Percentiles rank a stretch among this genome's conserved stretches.
These are phyloP conservation scores for Raffaelea albimanens DNA, from an alignment of 2,329 filamentous ascomycete genomes.

Conservation along the genomic window DNA sequence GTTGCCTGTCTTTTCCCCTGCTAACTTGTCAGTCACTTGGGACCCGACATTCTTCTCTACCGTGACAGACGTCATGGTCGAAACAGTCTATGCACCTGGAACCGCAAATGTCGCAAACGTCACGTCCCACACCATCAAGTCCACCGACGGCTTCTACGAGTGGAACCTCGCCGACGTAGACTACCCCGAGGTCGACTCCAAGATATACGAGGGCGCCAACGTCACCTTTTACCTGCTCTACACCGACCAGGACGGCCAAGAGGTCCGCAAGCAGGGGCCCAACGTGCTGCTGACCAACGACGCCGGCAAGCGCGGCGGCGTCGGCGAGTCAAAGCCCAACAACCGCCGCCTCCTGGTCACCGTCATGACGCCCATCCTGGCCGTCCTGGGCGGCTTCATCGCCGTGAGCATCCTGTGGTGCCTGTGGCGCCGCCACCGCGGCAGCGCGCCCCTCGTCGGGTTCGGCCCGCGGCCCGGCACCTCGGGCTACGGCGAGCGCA, in stretches of 20 bases:
- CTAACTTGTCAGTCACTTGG: slow-evolving; percentile 22
- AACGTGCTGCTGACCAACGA: slow-evolving; percentile 15
- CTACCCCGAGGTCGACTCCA: slow-evolving; percentile 11
- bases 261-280: slow-evolving; percentile 14
- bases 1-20: too few relatives aligned
- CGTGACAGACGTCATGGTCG: slow-evolving; percentile 13
- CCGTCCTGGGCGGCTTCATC: slow-evolving; percentile 10
- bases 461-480: slow-evolving; percentile 5
- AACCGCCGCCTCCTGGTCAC: slow-evolving; percentile 12
- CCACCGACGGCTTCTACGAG: slow-evolving; percentile 19
- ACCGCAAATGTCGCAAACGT: too few relatives aligned
- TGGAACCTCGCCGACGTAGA: slow-evolving; percentile 12
- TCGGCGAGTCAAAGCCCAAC: too few relatives aligned
- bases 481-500: slow-evolving; percentile 17
- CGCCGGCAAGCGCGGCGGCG: too few relatives aligned
- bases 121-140: slow-evolving; percentile 12
- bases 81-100: too few relatives aligned
- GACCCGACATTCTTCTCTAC: slow-evolving; percentile 17
- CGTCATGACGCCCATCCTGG: slow-evolving; percentile 16
- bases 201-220: slow-evolving; percentile 3
- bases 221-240: slow-evolving; percentile 16
- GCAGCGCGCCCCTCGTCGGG: slow-evolving; percentile 14
- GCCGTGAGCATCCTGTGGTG: too few relatives aligned
- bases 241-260: slow-evolving; percentile 10
- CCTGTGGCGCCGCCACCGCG: slow-evolving; percentile 17